Evolutionary conservation across 352 stramenopile genomes (phyloP).

Genomic region (Pythium angustatum): DNA sequence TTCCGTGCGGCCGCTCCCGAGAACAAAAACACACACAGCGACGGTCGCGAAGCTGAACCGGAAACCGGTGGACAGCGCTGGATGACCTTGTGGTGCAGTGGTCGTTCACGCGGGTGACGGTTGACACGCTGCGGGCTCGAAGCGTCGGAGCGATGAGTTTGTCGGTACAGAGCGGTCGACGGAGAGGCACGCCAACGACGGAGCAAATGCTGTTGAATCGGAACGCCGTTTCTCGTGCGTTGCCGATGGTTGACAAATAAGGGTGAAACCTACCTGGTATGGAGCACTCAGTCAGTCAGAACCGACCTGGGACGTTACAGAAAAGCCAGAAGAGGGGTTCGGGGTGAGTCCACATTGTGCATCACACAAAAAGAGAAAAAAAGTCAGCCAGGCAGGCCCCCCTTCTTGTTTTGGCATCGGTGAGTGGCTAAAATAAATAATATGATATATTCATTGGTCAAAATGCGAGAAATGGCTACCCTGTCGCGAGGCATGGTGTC

Average conservation of each 20-base stretch:
- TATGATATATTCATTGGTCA: constrained; percentile 16
- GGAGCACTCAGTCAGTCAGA: constrained; percentile 2
- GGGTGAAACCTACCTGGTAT: constrained; percentile 1
- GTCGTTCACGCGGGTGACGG: background rate
- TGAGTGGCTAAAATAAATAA: constrained; percentile 8
- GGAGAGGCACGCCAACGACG: background rate
- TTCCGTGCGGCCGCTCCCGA: background rate
- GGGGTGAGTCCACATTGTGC: background rate
- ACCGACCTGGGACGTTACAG: constrained; percentile 1
- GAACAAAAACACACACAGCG: background rate
- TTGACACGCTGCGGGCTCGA: constrained; percentile 8
- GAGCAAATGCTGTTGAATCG: background rate
- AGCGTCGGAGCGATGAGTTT: constrained; percentile 21
- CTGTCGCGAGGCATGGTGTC: background rate
- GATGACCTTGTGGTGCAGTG: background rate
- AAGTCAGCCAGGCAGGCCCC: too few relatives aligned
- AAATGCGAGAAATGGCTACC: constrained; percentile 20
- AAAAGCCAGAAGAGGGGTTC: background rate
- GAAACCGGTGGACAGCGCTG: constrained; percentile 2
- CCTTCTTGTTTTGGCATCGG: too few relatives aligned
- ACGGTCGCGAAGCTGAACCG: background rate
- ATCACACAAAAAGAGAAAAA: background rate
- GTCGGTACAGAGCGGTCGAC: constrained; percentile 8
- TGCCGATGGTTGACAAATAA: constrained; percentile 18
- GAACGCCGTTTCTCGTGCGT: constrained; percentile 9